Base-by-base conservation (phyloP, 352 stramenopile species). In the Phytophthora pini region DNA sequence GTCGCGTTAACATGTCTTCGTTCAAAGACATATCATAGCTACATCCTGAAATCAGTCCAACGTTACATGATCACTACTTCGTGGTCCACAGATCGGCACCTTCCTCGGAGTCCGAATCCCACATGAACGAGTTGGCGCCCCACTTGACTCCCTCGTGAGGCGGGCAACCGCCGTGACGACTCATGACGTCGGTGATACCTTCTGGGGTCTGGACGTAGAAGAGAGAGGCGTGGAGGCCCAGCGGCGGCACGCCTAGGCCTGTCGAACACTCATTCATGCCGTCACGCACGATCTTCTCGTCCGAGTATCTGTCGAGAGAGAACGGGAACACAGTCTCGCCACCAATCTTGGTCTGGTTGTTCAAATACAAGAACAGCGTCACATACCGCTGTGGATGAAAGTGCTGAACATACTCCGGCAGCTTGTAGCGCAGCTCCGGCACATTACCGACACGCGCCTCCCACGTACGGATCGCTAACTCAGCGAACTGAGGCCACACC, bases 281-380 rank as follows among this genome's bases (percentile, higher is more conserved):
- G 7, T 70, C 74, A 41, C 88, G 85, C 36, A 88, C 64, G 46
- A 96, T 94, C 13, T 67, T 43, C 39, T 92, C 82, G 43, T 91
- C 74, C 47, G 65, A 88, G 62, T 82, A 92, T 11, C 85, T 72
- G 27, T 94, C 88, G 13, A 87, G 62, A 46, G 87, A 94, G 70
- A 87, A 89, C n/a, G 87, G 97, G 77, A 99, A 99, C n/a, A 99
- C 93, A 0, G 97, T 99, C 75, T 99, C 93, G 27, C 97, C 97
- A 13, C 97, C 97, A 17, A 92, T 48, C 62, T 98, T 94, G 52
- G 89, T 90, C 52, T 99, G 88, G 70, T 98, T 96, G 73, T 90
- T 98, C 36, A 99, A 77, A 77, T 99, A 99, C 54, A 98, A 82
- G 68, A 99, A 98, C 5, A 99, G 75, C 49, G 97, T 99, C 17